Evolutionary conservation across 2,329 filamentous ascomycete species (phyloP).

Genomic region (Epichloe brachyelytri): DNA sequence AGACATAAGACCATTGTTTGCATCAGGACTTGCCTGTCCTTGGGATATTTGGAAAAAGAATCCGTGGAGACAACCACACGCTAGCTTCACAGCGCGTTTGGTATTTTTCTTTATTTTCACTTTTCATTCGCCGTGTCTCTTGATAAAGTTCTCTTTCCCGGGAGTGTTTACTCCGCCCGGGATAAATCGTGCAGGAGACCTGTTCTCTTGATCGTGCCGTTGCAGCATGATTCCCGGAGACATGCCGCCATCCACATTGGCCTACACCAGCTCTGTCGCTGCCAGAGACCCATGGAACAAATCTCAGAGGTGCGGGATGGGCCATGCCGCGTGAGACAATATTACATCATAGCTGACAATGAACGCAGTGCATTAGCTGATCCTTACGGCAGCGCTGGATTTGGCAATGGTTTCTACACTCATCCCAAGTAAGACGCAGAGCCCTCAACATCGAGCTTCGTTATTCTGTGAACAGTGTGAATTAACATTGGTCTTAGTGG

Average conservation of each 20-base stretch:
- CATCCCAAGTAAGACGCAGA: slow-evolving; percentile 25
- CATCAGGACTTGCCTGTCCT: neutral
- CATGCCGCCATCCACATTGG: slow-evolving; percentile 35
- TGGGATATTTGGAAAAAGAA: neutral
- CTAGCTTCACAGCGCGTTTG: neutral
- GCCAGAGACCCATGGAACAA: slow-evolving; percentile 37
- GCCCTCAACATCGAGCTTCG: neutral
- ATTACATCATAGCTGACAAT: slow-evolving; percentile 6
- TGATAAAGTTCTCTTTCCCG: neutral
- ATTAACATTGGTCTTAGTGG: slow-evolving; percentile 27
- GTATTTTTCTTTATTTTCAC: neutral
- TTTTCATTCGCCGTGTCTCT: neutral
- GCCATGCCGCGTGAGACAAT: slow-evolving; percentile 8
- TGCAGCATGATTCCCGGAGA: slow-evolving; percentile 24
- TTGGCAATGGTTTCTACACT: slow-evolving; percentile 24
- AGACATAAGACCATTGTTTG: neutral
- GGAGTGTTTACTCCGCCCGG: neutral
- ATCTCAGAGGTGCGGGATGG: slow-evolving; percentile 35
- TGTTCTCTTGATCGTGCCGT: neutral
- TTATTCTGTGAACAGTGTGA: slow-evolving; percentile 1
- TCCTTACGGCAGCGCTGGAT: slow-evolving; percentile 18
- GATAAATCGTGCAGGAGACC: neutral
- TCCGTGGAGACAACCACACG: neutral
- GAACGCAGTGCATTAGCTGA: slow-evolving; percentile 18
- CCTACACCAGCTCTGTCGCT: slow-evolving; percentile 32